A percentile compares a stretch with the other conserved stretches of the same genome.
phyloP scores from a whole-genome alignment of 257 asterid species.

The Parsonsia alboflavescens region DNA sequence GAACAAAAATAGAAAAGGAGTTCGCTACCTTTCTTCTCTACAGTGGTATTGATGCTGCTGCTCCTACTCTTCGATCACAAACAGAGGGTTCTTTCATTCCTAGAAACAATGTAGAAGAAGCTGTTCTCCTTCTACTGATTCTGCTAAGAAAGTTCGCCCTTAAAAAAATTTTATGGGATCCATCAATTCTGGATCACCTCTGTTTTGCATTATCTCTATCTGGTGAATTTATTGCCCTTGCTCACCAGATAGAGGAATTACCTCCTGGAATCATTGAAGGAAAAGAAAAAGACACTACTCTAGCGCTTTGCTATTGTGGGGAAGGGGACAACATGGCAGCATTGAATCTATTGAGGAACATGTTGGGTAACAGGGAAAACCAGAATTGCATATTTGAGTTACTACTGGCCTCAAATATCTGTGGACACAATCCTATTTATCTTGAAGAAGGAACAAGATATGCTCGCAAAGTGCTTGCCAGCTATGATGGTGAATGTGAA shows the following conservation, averaged over 20 bases:
- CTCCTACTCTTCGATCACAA: conserved; percentile 84
- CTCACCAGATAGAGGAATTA: conserved; percentile 71
- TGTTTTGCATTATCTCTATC: conserved; percentile 68
- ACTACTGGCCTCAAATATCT: conserved; percentile 73
- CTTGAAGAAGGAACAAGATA: conserved; percentile 58
- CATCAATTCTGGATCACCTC: conserved; percentile 71
- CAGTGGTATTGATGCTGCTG: conserved; percentile 69
- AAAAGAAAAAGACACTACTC: conserved; percentile 46
- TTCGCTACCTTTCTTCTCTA: conserved; percentile 76
- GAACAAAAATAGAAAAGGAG: conserved; percentile 62
- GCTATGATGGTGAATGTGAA: conserved; percentile 33
- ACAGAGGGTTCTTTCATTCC: conserved; percentile 72
- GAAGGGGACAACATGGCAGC: conserved; percentile 56
- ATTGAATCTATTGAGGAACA: conserved; percentile 59
- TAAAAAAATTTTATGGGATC: conserved; percentile 57
- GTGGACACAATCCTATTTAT: conserved; percentile 37
- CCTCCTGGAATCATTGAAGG: conserved; percentile 45
- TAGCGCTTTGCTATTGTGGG: conserved; percentile 67
- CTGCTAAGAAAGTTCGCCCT: conserved; percentile 40
- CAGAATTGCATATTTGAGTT: conserved; percentile 37
- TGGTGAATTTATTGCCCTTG: conserved; percentile 48
- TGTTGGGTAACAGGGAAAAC: conserved; percentile 54
- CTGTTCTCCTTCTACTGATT: conserved; percentile 63
- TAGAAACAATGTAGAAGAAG: conserved; percentile 74
- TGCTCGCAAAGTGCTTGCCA: conserved; percentile 31